These are phyloP conservation scores for Paracoccidioides brasiliensis DNA, from an alignment of 2,329 filamentous ascomycete species.

Conservation along the genomic window DNA sequence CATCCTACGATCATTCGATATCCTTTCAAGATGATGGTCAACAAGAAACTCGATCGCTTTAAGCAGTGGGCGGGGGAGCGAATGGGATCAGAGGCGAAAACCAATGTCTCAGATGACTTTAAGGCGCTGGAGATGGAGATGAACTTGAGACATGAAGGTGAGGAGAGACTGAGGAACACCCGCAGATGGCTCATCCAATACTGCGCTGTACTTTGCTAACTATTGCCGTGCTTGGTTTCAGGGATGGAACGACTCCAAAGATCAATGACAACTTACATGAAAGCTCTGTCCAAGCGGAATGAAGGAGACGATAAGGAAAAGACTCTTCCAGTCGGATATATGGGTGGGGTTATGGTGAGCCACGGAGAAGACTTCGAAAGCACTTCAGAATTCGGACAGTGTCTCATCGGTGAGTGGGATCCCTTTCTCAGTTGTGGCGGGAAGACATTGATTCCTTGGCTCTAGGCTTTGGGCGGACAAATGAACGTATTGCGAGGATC, in stretches of 20 bases:
- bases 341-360: constrained; percentile 72
- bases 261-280: constrained; percentile 75
- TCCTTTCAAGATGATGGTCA: constrained; percentile 43
- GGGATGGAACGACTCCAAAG: constrained; percentile 83
- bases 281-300: constrained; percentile 71
- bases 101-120: constrained; percentile 78
- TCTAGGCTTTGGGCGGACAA: constrained; percentile 63
- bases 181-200: neutral
- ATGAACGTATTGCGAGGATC: constrained; percentile 72
- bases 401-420: constrained; percentile 51
- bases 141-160: constrained; percentile 76
- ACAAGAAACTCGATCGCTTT: constrained; percentile 87
- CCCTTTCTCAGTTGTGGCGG: constrained; percentile 2
- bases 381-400: constrained; percentile 83
- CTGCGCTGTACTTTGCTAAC: constrained; percentile 9
- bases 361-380: constrained; percentile 89
- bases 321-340: constrained; percentile 60
- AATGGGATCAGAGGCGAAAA: constrained; percentile 86
- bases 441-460: neutral
- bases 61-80: constrained; percentile 97
- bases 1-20: neutral
- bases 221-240: constrained; percentile 25
- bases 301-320: constrained; percentile 85
- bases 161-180: constrained; percentile 2
- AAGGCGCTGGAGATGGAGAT: constrained; percentile 82